Conservation (phyloP, 2,329 filamentous ascomycete genomes). For the Colletotrichum spinosum region DNA sequence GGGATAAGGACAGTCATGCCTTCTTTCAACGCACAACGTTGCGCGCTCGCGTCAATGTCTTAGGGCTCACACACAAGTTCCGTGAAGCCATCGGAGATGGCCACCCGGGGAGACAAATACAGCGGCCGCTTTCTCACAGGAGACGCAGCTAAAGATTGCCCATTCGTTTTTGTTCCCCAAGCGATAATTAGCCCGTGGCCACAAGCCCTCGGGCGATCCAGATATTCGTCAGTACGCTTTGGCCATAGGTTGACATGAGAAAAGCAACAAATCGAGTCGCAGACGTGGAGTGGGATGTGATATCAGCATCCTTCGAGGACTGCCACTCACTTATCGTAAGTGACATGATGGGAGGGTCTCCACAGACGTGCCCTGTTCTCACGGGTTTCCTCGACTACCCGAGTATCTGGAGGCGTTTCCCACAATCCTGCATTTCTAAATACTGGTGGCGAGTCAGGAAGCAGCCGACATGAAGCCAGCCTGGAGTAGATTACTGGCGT, state of each 20-base stretch:
- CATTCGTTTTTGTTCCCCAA: too few species aligned
- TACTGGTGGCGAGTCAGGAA: neutral
- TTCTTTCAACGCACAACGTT: neutral
- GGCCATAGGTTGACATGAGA: conserved; percentile 1
- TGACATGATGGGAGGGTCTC: too few species aligned
- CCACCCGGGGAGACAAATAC: neutral
- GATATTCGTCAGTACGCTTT: conserved; percentile 16
- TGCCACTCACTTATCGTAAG: conserved; percentile 5
- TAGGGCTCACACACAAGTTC: neutral
- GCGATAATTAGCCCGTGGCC: neutral
- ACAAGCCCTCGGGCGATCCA: neutral
- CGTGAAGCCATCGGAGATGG: too few species aligned
- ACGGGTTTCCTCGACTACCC: too few species aligned
- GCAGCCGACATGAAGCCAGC: neutral
- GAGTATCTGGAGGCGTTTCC: neutral
- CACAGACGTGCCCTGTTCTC: too few species aligned
- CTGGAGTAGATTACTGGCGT: conserved; percentile 1
- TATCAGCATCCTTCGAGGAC: neutral
- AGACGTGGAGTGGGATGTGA: neutral
- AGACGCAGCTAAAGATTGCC: too few species aligned
- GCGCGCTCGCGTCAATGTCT: conserved; percentile 6
- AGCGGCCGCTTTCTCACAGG: too few species aligned
- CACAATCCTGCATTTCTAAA: neutral
- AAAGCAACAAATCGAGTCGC: conserved; percentile 18
- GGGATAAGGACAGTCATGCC: neutral